Conservation (phyloP, 2,329 filamentous ascomycete species). For the Thielaviopsis ethacetica region DNA sequence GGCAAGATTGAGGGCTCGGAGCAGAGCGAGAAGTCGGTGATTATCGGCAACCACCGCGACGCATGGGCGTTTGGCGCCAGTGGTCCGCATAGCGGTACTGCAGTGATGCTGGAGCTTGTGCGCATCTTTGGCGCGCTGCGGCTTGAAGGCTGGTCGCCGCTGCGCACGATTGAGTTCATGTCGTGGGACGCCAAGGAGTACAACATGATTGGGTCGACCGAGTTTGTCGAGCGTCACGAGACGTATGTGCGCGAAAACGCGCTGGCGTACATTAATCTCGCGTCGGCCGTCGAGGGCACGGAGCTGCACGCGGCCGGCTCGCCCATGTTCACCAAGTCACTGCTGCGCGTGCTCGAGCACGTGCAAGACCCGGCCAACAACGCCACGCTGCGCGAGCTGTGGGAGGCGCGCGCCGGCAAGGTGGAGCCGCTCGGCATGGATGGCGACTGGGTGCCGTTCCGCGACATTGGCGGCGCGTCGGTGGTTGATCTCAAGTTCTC, state of each 20-base stretch:
- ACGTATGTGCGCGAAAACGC: conserved; percentile 56
- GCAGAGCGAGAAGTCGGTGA: conserved; percentile 64
- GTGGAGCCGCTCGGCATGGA: conserved; percentile 56
- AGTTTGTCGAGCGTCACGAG: conserved; percentile 78
- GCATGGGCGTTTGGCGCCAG: conserved; percentile 79
- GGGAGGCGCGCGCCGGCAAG: conserved; percentile 46
- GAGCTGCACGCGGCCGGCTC: conserved; percentile 61
- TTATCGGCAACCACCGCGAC: conserved; percentile 88
- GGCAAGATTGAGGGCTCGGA: conserved; percentile 74
- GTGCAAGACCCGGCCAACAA: conserved; percentile 59
- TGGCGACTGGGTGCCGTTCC: conserved; percentile 80
- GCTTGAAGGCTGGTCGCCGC: conserved; percentile 66
- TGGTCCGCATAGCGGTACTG: conserved; percentile 76
- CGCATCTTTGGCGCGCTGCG: conserved; percentile 69
- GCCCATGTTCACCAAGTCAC: conserved; percentile 57
- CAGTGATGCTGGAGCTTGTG: conserved; percentile 77
- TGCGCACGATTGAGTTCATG: conserved; percentile 91
- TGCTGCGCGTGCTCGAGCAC: conserved; percentile 58
- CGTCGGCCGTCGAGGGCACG: conserved; percentile 48
- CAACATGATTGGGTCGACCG: conserved; percentile 84
- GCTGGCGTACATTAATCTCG: conserved; percentile 83
- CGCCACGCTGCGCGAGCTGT: conserved; percentile 55
- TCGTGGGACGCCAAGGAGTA: conserved; percentile 94
- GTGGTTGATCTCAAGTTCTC: conserved; percentile 72
- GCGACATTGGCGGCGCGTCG: conserved; percentile 76